These are phyloP conservation scores for Ilyonectria sp. DNA, from an alignment of 2,329 filamentous ascomycete species.

Conservation along the genomic window DNA sequence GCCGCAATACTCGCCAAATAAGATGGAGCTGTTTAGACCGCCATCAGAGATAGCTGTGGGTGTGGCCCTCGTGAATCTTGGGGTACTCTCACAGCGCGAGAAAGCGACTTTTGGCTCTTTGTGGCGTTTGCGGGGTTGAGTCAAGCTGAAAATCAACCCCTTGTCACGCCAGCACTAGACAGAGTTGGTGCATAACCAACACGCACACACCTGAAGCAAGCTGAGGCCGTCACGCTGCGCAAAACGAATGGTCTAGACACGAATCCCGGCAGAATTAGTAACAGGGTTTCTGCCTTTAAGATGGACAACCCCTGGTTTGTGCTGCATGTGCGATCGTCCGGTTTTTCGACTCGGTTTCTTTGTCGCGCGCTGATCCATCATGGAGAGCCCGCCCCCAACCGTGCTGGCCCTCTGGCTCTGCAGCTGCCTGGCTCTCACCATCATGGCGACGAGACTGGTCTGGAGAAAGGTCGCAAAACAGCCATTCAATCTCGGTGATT, in stretches of 20 bases:
- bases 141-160: not conserved
- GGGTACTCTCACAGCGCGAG: not conserved
- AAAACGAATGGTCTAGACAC: not conserved
- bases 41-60: not conserved
- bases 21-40: not conserved
- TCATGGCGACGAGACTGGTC: slow-evolving; percentile 16
- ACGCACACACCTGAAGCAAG: not conserved
- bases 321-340: not conserved
- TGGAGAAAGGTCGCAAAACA: slow-evolving; percentile 22
- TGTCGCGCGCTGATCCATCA: not conserved
- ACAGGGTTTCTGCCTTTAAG: not conserved
- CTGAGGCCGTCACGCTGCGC: not conserved
- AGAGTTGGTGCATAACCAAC: not conserved
- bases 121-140: not conserved
- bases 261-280: not conserved
- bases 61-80: not conserved
- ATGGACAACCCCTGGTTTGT: not conserved
- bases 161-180: not conserved
- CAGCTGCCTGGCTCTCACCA: slow-evolving; percentile 23
- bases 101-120: not conserved
- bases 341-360: not conserved
- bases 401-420: slow-evolving; percentile 3
- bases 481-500: slow-evolving; percentile 23
- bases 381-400: not conserved
- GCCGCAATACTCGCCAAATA: not conserved